Evolutionary conservation across 116 monocot species (phyloP).

Genomic region (Cymodocea nodosa): DNA sequence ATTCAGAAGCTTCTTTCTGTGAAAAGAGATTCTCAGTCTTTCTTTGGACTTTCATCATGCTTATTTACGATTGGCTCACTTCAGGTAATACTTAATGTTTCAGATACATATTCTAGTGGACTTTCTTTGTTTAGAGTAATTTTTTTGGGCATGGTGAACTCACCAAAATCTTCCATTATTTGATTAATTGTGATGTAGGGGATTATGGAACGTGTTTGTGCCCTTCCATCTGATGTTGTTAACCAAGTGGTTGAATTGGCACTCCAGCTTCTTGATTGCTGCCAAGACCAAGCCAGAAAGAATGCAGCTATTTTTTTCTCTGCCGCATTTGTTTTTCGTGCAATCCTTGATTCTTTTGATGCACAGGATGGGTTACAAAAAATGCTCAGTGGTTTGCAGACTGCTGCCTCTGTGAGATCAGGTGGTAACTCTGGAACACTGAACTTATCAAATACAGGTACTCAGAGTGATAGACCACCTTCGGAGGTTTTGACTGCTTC

Average conservation of each 20-base stretch:
- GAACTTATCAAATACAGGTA: slow-evolving; percentile 27
- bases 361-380: slow-evolving; percentile 83
- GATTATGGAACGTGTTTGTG: slow-evolving; percentile 97
- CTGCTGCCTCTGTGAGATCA: slow-evolving; percentile 72
- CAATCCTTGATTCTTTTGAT: slow-evolving; percentile 88
- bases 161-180: neutral
- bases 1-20: slow-evolving; percentile 82
- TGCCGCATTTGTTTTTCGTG: slow-evolving; percentile 89
- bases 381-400: slow-evolving; percentile 60
- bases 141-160: neutral
- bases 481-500: slow-evolving; percentile 76
- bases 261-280: slow-evolving; percentile 81
- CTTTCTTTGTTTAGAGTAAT: neutral
- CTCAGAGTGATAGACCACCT: slow-evolving; percentile 60
- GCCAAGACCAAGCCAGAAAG: slow-evolving; percentile 90
- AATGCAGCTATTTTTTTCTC: slow-evolving; percentile 87
- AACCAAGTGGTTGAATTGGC: slow-evolving; percentile 72
- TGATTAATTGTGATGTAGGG: slow-evolving; percentile 28
- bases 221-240: slow-evolving; percentile 61
- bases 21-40: slow-evolving; percentile 51
- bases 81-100: slow-evolving; percentile 37
- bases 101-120: neutral
- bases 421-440: slow-evolving; percentile 59
- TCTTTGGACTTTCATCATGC: slow-evolving; percentile 81
- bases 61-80: slow-evolving; percentile 95